Evolutionary conservation across 768 basidiomycete genomes (phyloP).

Genomic region (Mrakia blollopis): DNA sequence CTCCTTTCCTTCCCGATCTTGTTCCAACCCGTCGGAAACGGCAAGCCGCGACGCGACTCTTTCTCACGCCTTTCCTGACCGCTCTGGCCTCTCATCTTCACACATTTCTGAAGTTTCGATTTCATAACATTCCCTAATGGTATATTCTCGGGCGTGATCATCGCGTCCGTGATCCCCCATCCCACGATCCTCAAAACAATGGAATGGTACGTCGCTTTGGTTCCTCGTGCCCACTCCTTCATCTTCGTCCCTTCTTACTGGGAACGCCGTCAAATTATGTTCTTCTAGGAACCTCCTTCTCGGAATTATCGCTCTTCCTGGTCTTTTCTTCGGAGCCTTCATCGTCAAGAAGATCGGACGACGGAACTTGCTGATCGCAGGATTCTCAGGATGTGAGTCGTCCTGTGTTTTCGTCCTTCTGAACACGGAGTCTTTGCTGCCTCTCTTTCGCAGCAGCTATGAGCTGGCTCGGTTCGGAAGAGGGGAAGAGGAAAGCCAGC

Average conservation of each 20-base stretch:
- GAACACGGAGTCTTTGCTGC: no score
- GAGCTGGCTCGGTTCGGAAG: no score
- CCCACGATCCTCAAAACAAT: conserved; percentile 53
- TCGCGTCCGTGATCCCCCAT: conserved; percentile 59
- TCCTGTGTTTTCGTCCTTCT: conserved; percentile 50
- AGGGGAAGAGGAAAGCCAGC: no score
- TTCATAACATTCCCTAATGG: conserved; percentile 62
- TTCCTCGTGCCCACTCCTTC: background rate
- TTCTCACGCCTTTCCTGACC: no score
- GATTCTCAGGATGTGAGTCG: conserved; percentile 58
- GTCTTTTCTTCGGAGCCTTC: conserved; percentile 45
- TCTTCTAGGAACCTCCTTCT: conserved; percentile 56
- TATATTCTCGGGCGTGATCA: conserved; percentile 62
- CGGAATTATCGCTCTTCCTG: conserved; percentile 59
- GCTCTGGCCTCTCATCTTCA: no score
- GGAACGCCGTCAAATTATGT: no score
- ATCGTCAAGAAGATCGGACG: conserved; percentile 52
- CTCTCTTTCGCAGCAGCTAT: no score
- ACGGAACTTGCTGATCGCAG: conserved; percentile 45
- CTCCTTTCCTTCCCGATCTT: no score
- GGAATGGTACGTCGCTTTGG: conserved; percentile 47
- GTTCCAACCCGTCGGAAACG: no score
- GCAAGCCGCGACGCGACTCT: no score
- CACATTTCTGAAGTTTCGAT: no score
- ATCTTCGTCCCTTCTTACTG: background rate